Evolutionary conservation across 805 yeast genomes (phyloP).

Genomic region (Saitoella complicata): DNA sequence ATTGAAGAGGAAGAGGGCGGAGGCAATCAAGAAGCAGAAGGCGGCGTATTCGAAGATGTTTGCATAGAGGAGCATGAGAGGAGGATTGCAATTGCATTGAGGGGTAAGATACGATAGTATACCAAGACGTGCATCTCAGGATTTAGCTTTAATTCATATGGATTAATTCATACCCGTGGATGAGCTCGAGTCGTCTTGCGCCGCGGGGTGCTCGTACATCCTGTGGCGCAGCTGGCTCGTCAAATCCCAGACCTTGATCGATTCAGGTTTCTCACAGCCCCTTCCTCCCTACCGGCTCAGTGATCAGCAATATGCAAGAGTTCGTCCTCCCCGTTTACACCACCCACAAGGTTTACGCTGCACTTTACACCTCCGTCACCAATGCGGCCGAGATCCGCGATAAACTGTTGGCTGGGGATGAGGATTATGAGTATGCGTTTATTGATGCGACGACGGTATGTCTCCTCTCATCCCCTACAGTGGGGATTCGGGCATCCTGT

Average conservation of each 20-base stretch:
- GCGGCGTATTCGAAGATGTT: conserved; percentile 21
- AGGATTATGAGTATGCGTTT: conserved; percentile 43
- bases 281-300: too few relatives aligned
- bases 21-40: conserved; percentile 16
- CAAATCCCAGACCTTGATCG: too few relatives aligned
- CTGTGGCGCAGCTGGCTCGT: too few relatives aligned
- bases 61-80: not conserved
- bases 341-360: conserved; percentile 20
- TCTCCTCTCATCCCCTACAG: not conserved
- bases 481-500: not conserved
- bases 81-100: too few relatives aligned
- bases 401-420: conserved; percentile 30
- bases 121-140: too few relatives aligned
- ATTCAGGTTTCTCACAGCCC: too few relatives aligned
- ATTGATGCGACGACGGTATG: conserved; percentile 40
- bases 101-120: too few relatives aligned
- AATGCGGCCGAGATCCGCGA: conserved; percentile 31
- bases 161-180: too few relatives aligned
- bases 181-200: too few relatives aligned
- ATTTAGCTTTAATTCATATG: too few relatives aligned
- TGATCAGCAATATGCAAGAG: too few relatives aligned
- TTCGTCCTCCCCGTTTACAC: conserved; percentile 20
- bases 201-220: too few relatives aligned
- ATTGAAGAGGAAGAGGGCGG: conserved; percentile 13
- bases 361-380: conserved; percentile 31